phyloP scores from a whole-genome alignment of 495 filamentous ascomycete genomes.

The Penicillium antarcticum region DNA sequence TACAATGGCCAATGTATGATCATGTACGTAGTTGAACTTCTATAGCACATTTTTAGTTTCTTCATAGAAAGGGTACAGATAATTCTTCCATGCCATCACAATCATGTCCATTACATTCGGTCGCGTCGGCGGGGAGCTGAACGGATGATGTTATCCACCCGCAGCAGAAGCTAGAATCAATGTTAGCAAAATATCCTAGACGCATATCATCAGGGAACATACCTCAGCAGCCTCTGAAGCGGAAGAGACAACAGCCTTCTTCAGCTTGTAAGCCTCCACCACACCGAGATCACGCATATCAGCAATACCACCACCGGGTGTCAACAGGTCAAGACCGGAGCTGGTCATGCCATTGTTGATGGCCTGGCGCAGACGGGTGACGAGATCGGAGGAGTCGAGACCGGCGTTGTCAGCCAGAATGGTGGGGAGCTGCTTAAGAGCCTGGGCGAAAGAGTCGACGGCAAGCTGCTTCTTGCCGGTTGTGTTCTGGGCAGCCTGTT shows the following conservation, averaged over 20 bases:
- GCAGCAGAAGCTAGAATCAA: conserved; percentile 61
- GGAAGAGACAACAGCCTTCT: conserved; percentile 91
- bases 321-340: conserved; percentile 84
- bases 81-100: conserved; percentile 18
- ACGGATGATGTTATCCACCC: conserved; percentile 86
- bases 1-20: neutral
- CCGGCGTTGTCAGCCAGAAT: conserved; percentile 98
- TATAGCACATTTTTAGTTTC: conserved; percentile 14
- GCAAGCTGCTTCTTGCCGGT: conserved; percentile 96
- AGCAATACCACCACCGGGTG: conserved; percentile 86
- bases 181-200: neutral
- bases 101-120: conserved; percentile 53
- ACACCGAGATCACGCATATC: conserved; percentile 97
- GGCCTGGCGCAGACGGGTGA: conserved; percentile 85
- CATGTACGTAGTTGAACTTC: conserved; percentile 11
- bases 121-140: conserved; percentile 72
- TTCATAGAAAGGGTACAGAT: conserved; percentile 11
- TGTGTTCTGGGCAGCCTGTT: conserved; percentile 88
- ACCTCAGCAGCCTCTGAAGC: conserved; percentile 97
- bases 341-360: conserved; percentile 92
- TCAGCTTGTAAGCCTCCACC: conserved; percentile 98
- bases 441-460: conserved; percentile 83
- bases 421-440: conserved; percentile 88
- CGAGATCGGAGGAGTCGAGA: conserved; percentile 89
- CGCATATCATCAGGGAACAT: conserved; percentile 13